Conservation (phyloP, 2,329 filamentous ascomycete species). For the Cytospora piceae region DNA sequence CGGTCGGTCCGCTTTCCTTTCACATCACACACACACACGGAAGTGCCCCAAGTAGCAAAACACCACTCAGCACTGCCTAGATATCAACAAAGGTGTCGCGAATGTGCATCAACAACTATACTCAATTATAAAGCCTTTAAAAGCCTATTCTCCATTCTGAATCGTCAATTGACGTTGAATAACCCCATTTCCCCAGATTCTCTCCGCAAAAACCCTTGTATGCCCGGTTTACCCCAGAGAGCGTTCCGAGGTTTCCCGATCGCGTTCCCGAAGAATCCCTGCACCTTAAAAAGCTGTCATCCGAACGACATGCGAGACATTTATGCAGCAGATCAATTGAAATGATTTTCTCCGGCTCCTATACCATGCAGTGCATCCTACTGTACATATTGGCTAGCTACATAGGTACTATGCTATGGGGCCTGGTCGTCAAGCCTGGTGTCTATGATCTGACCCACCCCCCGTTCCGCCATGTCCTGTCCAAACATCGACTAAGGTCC, state of each 20-base stretch:
- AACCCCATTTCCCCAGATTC: conserved; percentile 30
- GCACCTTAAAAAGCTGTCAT: conserved; percentile 8
- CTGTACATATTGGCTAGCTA: neutral
- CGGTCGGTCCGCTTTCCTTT: neutral
- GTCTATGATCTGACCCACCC: neutral
- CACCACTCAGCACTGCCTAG: conserved; percentile 9
- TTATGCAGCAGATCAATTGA: neutral
- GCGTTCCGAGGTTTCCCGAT: conserved; percentile 28
- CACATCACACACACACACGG: neutral
- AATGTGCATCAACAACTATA: neutral
- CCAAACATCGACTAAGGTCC: neutral
- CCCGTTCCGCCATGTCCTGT: neutral
- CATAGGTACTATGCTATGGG: neutral
- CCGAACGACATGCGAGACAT: conserved; percentile 1
- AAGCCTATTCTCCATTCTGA: conserved; percentile 2
- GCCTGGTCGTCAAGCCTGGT: neutral
- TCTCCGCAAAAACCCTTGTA: conserved; percentile 30
- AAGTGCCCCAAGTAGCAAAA: neutral
- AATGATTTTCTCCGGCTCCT: neutral
- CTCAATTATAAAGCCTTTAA: conserved; percentile 11
- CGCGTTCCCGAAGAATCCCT: conserved; percentile 10
- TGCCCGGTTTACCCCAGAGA: conserved; percentile 29
- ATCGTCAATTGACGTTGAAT: conserved; percentile 26
- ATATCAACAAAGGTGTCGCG: neutral
- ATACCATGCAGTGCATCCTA: too few relatives aligned